phyloP scores from a whole-genome alignment of 768 basidiomycete genomes.

The Lactifluus piperatus region DNA sequence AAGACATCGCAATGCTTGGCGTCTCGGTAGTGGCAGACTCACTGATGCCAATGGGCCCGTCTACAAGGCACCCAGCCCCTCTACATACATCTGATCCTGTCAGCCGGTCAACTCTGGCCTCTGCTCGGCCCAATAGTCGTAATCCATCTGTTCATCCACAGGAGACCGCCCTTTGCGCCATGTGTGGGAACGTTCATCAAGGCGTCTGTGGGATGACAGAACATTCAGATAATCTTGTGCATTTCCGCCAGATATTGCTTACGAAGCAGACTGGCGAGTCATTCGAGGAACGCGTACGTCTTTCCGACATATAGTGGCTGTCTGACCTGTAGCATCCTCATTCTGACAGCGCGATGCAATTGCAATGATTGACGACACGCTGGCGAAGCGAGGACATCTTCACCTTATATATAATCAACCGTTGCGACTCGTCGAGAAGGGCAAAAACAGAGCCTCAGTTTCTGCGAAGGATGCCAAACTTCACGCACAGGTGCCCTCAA shows the following conservation, averaged over 20 bases:
- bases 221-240: conserved; percentile 53
- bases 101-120: neutral
- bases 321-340: conserved; percentile 7
- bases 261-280: conserved; percentile 58
- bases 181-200: conserved; percentile 42
- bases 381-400: conserved; percentile 47
- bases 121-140: neutral
- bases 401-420: conserved; percentile 57
- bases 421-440: conserved; percentile 40
- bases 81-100: neutral
- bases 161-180: conserved; percentile 37
- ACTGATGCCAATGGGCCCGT: neutral
- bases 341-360: conserved; percentile 51
- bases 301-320: neutral
- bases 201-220: conserved; percentile 57
- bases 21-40: neutral
- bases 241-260: conserved; percentile 61
- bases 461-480: neutral
- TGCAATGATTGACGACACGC: conserved; percentile 55
- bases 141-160: neutral
- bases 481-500: neutral
- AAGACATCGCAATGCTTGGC: neutral
- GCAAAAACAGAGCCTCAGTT: conserved; percentile 9
- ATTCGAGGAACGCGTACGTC: conserved; percentile 50
- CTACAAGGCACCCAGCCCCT: neutral